Evolutionary conservation across 2,329 filamentous ascomycete species (phyloP), one percentile per base, ranked within the genome.

Genomic region (Neocatenulostroma microsporum): DNA sequence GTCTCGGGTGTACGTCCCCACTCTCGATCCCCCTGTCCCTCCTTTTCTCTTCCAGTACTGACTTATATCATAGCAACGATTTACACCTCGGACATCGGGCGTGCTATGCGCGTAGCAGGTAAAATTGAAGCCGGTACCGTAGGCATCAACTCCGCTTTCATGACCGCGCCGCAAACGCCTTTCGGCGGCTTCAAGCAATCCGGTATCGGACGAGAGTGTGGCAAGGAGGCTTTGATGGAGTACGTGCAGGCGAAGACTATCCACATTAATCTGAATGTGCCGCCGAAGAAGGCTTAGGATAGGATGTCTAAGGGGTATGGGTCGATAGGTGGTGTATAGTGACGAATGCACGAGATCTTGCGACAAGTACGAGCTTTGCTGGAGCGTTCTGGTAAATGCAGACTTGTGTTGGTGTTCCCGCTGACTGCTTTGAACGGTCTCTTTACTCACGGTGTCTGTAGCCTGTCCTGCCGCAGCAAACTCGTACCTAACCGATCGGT

Each of bases 81-180:
- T 2, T 91, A 85, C 57, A 86, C 83, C 0, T 64, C 71, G 44
- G 76, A 88, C 54, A 62, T 88, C 15, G 58, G 51, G 2, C 45
- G 62, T 14, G 65, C 58, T 3, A 34, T 68, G 12, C 51, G 60
- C 12, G 45, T 68, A 19, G 64, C 64, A 5, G 58, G 54, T 41
- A 55, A 60, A 39, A 59, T 68, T 31, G 62, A 88, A 57, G 71
- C 74, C 15, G 84, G 80, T 61, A 67, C 68, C 11, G 60, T 70
- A 4, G 67, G 69, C 36, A 68, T 71, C 49, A 71, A 71, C 41
- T 44, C 40, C 17, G 43, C 45, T 53, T 60, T 50, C 53, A 50
- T 40, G 5, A 54, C 41, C 12, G 34, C 36, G 7, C 30, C 23
- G 2, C 42, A 66, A 26, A 55, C 61, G 3, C 70, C 71, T 0